Percentiles rank a stretch among this genome's conserved stretches.
Evolutionary conservation across 768 basidiomycete species (phyloP).

Genomic region (Mycena haematopus): DNA sequence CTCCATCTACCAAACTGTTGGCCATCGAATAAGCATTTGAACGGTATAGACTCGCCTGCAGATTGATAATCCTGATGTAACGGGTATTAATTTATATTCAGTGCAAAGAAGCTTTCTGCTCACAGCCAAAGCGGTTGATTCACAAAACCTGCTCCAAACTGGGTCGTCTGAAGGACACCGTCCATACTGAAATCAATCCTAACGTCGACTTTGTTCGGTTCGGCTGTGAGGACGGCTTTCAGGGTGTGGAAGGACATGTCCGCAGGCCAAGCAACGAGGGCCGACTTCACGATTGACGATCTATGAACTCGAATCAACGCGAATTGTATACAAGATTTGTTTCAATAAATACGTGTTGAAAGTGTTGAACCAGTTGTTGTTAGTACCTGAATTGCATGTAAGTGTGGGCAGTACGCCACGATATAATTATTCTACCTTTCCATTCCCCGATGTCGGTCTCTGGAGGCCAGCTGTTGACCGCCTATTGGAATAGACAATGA

Average conservation of each 20-base stretch:
- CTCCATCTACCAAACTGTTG: conserved; percentile 44
- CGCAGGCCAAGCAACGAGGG: conserved; percentile 48
- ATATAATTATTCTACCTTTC: conserved; percentile 35
- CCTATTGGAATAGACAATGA: conserved; percentile 31
- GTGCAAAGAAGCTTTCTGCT: conserved; percentile 27
- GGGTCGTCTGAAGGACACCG: conserved; percentile 42
- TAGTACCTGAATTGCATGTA: conserved; percentile 36
- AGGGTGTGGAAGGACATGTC: conserved; percentile 51
- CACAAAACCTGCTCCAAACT: conserved; percentile 48
- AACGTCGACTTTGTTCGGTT: conserved; percentile 45
- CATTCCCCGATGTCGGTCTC: conserved; percentile 53
- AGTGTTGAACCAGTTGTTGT: conserved; percentile 51
- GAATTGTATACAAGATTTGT: background rate
- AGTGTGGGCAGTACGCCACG: background rate
- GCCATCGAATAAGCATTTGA: background rate
- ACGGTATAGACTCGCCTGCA: conserved; percentile 39
- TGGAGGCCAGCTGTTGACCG: conserved; percentile 51
- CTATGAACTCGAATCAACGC: conserved; percentile 1
- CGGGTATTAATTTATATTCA: background rate
- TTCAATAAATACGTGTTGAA: conserved; percentile 44
- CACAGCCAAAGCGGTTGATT: conserved; percentile 50
- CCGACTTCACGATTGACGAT: conserved; percentile 46
- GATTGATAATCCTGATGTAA: conserved; percentile 47
- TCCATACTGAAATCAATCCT: conserved; percentile 52
- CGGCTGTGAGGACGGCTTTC: conserved; percentile 48